Evolutionary conservation across 208 protist genomes (phyloP).

Genomic region (Leishmania guyanensis): DNA sequence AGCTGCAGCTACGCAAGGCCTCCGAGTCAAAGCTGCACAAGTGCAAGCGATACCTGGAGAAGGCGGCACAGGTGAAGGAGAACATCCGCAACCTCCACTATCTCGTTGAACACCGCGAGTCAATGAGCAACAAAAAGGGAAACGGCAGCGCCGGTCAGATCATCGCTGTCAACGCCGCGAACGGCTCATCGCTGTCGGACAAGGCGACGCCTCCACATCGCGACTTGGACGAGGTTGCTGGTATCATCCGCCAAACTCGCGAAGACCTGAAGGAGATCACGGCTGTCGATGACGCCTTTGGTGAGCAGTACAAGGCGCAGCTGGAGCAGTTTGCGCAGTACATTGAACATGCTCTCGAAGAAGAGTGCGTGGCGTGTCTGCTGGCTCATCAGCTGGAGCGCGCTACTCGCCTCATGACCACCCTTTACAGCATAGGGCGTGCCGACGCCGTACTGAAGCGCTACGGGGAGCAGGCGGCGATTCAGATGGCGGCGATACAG

Average conservation of each 20-base stretch:
- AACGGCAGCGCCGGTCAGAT: neutral
- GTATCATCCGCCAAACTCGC: slow-evolving; percentile 37
- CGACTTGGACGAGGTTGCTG: slow-evolving; percentile 27
- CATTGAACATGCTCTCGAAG: slow-evolving; percentile 61
- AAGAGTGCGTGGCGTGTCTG: slow-evolving; percentile 58
- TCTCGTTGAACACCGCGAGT: slow-evolving; percentile 39
- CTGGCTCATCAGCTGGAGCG: slow-evolving; percentile 42
- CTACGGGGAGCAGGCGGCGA: slow-evolving; percentile 45
- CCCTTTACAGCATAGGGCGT: slow-evolving; percentile 69
- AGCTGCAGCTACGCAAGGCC: slow-evolving; percentile 42
- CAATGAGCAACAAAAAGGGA: slow-evolving; percentile 1
- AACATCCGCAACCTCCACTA: slow-evolving; percentile 55
- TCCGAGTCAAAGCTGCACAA: slow-evolving; percentile 52
- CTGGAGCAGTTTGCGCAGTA: slow-evolving; percentile 62
- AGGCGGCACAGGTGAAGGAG: slow-evolving; percentile 47
- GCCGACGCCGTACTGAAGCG: slow-evolving; percentile 56
- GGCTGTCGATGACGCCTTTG: slow-evolving; percentile 57
- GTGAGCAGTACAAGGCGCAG: slow-evolving; percentile 50
- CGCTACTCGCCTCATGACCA: slow-evolving; percentile 49
- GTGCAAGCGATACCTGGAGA: slow-evolving; percentile 52
- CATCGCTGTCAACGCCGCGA: neutral
- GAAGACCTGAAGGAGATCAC: slow-evolving; percentile 53
- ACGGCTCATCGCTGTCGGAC: neutral
- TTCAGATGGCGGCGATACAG: slow-evolving; percentile 29
- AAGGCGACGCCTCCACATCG: slow-evolving; percentile 9